Percentiles rank a stretch among this genome's conserved stretches.
Evolutionary conservation across 1,284 basidiomycete species (phyloP).

Genomic region (Wallemia mellicola): DNA sequence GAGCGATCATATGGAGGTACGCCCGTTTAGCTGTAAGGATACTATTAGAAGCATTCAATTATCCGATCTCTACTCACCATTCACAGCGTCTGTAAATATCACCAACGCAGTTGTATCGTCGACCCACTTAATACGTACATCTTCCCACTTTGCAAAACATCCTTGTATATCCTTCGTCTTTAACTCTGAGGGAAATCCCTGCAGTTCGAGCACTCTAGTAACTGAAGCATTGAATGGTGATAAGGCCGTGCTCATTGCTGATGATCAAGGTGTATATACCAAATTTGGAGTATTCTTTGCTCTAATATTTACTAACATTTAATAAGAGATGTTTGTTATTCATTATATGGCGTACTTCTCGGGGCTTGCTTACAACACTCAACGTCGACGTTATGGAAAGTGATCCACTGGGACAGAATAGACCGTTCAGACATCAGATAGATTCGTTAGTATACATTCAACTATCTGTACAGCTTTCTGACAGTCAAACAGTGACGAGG

Average conservation of each 20-base stretch:
- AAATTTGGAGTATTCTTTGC: too few species aligned
- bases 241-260: slow-evolving; percentile 13
- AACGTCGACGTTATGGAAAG: background rate
- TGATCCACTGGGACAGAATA: background rate
- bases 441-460: background rate
- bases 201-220: slow-evolving; percentile 72
- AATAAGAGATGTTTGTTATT: too few species aligned
- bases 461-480: background rate
- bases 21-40: background rate
- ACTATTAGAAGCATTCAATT: background rate
- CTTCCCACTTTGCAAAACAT: slow-evolving; percentile 71
- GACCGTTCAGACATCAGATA: background rate
- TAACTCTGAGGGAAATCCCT: slow-evolving; percentile 71
- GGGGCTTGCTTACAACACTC: too few species aligned
- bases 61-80: slow-evolving; percentile 15
- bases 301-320: too few species aligned
- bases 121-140: slow-evolving; percentile 94
- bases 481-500: background rate
- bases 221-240: slow-evolving; percentile 30
- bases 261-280: too few species aligned
- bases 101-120: slow-evolving; percentile 87
- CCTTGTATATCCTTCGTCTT: slow-evolving; percentile 88
- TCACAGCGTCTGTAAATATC: slow-evolving; percentile 40
- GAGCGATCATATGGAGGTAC: background rate
- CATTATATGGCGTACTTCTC: too few species aligned